Base-by-base conservation (phyloP, 2,329 filamentous ascomycete genomes). In the Pyricularia grisea region DNA sequence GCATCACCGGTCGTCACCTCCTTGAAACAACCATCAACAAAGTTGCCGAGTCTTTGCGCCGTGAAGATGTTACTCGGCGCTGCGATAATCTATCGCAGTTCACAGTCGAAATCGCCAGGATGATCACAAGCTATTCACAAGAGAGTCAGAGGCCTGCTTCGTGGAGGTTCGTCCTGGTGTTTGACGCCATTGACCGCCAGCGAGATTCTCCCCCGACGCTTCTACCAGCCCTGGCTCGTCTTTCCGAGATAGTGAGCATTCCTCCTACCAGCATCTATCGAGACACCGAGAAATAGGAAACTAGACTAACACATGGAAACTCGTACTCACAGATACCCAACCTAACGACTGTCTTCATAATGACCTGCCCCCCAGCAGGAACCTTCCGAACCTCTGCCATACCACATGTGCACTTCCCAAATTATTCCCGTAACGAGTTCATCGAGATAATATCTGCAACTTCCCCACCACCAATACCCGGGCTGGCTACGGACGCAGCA, bases 171-270 rank as follows among this genome's bases (percentile, higher is more conserved):
- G 88, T 94, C 10, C 79, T 98, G 70, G 92, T 97, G 12, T 85
- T 98, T 71, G 95, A 98, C 81, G 92, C 88, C 12, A 90, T 98
- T 69, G 94, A 98, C 77, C 87, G 85, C 71, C 92, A 97, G 77
- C 85, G 90, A 74, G 94, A 98, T 75, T 88, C 91, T 6, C 88
- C 91, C 6, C 85, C 88, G 2, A 97, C 92, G 1, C 80, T 98
- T 17, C 80, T 97, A 4, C 89, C 94, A 36, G 93, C 92, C 14
- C 80, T 99, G 71, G 92, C 91, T 27, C 86, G 94, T 71, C 78
- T 99, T 25, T 90, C 92, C 17, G 93, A 97, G 78, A 85, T 90
- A 71, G 92, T 95, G 80, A 63, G 58, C 30, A 30, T 23, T 6
- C 14, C 65, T 25, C 2, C 7, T 3, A 25, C 20, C 33, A 10